Conservation (phyloP, 2,329 filamentous ascomycete genomes). For the Fusarium penzigii region DNA sequence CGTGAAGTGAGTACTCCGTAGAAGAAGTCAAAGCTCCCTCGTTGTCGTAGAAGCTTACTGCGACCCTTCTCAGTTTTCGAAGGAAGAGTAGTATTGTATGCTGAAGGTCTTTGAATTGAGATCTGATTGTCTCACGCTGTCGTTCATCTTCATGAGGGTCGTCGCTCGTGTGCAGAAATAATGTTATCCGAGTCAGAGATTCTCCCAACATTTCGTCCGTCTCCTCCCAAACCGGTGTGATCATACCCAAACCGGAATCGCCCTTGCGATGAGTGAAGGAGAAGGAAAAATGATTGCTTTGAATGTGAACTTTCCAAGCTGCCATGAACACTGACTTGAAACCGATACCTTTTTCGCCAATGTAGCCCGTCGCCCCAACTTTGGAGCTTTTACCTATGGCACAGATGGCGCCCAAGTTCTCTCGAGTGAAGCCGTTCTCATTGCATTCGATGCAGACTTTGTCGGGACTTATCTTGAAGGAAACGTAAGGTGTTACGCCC, state of each 20-base stretch:
- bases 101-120: slow-evolving; percentile 41
- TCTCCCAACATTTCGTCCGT: slow-evolving; percentile 8
- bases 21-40: slow-evolving; percentile 2
- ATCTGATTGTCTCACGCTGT: slow-evolving; percentile 26
- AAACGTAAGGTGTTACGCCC: slow-evolving; percentile 31
- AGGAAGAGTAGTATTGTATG: slow-evolving; percentile 44
- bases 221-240: slow-evolving; percentile 45
- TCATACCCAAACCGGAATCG: slow-evolving; percentile 52
- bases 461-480: slow-evolving; percentile 38
- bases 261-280: slow-evolving; percentile 41
- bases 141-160: slow-evolving; percentile 12
- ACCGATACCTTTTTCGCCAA: slow-evolving; percentile 53
- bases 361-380: slow-evolving; percentile 40
- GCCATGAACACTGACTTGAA: slow-evolving; percentile 54
- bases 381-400: slow-evolving; percentile 48
- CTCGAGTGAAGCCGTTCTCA: slow-evolving; percentile 46
- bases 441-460: slow-evolving; percentile 50
- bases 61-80: slow-evolving; percentile 38
- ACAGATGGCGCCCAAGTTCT: slow-evolving; percentile 49
- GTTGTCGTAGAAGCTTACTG: slow-evolving; percentile 32
- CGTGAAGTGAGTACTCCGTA: slow-evolving; percentile 13
- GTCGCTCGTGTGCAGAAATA: slow-evolving; percentile 36
- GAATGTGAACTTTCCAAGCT: slow-evolving; percentile 45
- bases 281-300: slow-evolving; percentile 47
- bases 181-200: slow-evolving; percentile 38